Evolutionary conservation across 345 rosid species (phyloP).

Genomic region (Eucalyptus cloeziana): DNA sequence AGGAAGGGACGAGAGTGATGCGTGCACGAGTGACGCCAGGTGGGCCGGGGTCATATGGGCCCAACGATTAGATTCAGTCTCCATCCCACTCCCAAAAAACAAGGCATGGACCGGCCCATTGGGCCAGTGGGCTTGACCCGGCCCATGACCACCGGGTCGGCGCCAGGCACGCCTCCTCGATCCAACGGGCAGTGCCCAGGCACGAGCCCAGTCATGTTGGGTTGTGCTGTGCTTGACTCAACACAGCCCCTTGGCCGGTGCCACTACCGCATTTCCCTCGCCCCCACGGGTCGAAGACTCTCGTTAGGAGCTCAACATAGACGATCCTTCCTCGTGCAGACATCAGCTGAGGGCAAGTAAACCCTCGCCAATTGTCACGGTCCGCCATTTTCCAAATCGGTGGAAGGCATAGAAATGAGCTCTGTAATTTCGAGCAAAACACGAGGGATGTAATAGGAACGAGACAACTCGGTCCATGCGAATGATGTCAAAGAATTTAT

Average conservation of each 20-base stretch:
- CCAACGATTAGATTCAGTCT: not conserved
- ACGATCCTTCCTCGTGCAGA: not conserved
- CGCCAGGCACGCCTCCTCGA: not conserved
- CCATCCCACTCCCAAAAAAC: not conserved
- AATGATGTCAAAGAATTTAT: not conserved
- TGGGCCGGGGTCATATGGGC: not conserved
- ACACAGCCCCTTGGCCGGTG: not conserved
- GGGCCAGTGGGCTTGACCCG: not conserved
- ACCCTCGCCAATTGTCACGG: too few relatives aligned
- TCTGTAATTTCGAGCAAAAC: accelerated
- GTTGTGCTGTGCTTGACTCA: not conserved
- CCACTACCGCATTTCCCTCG: not conserved
- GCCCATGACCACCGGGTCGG: not conserved
- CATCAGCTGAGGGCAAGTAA: not conserved
- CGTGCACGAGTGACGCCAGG: not conserved
- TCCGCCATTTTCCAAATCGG: not conserved
- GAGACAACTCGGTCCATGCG: not conserved
- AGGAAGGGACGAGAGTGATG: accelerated
- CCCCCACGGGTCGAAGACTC: not conserved
- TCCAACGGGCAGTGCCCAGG: not conserved
- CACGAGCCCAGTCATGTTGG: not conserved
- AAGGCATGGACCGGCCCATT: not conserved
- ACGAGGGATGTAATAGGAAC: not conserved
- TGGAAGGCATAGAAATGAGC: not conserved
- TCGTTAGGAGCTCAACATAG: not conserved